Evolutionary conservation across 768 basidiomycete species (phyloP).

Genomic region (Mycena indigotica): DNA sequence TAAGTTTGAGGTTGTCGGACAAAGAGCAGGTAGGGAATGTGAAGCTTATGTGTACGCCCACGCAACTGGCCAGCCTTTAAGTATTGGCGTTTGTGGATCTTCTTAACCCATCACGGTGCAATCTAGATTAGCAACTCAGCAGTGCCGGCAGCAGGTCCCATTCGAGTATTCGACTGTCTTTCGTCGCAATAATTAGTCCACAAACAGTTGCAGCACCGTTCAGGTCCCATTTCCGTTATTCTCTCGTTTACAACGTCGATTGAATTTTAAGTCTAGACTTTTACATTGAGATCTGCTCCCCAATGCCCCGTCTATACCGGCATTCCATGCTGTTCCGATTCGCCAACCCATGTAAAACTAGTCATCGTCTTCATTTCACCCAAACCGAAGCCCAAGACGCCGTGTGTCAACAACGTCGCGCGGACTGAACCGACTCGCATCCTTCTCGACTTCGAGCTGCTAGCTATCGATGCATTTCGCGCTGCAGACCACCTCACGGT

Average conservation of each 20-base stretch:
- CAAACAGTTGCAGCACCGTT: neutral
- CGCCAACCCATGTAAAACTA: slow-evolving; percentile 8
- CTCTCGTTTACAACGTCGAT: slow-evolving; percentile 18
- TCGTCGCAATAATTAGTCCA: neutral
- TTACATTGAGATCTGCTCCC: slow-evolving; percentile 22
- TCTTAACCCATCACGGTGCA: slow-evolving; percentile 39
- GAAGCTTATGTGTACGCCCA: slow-evolving; percentile 39
- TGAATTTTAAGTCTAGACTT: slow-evolving; percentile 21
- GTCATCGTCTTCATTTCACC: slow-evolving; percentile 13
- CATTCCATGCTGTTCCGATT: neutral
- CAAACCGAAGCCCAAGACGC: slow-evolving; percentile 7
- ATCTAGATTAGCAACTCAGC: slow-evolving; percentile 24
- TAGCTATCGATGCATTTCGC: neutral
- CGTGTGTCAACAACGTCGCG: slow-evolving; percentile 15
- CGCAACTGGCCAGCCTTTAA: neutral
- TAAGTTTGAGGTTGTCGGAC: slow-evolving; percentile 63
- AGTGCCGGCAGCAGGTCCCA: neutral
- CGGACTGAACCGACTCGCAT: neutral
- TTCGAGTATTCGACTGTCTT: neutral
- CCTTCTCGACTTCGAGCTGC: neutral
- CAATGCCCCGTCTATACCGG: slow-evolving; percentile 16
- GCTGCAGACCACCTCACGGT: neutral
- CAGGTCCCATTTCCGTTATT: slow-evolving; percentile 19
- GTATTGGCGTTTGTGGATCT: slow-evolving; percentile 26
- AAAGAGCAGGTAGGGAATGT: slow-evolving; percentile 46